Evolutionary conservation across 2,329 filamentous ascomycete genomes (phyloP).

Genomic region (Cladosporium colombiae): DNA sequence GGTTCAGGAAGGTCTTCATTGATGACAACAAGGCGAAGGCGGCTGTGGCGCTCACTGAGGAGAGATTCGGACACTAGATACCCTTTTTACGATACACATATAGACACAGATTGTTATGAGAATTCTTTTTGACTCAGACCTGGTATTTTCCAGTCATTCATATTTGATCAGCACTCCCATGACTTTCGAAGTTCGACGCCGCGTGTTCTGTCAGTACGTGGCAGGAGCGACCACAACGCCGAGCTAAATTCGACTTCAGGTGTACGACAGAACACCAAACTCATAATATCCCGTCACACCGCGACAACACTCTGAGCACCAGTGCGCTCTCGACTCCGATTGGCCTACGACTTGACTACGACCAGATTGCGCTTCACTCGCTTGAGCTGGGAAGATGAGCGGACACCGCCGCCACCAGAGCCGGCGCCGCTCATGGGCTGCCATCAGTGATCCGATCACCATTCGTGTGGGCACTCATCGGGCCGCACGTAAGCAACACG

Average conservation of each 20-base stretch:
- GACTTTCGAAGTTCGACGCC: neutral
- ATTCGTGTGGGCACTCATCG: slow-evolving; percentile 37
- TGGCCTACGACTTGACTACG: neutral
- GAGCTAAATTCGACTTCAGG: slow-evolving; percentile 15
- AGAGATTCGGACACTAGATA: slow-evolving; percentile 19
- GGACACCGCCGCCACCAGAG: neutral
- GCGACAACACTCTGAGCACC: neutral
- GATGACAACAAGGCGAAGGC: slow-evolving; percentile 25
- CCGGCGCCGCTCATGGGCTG: slow-evolving; percentile 3
- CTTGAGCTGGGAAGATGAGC: neutral
- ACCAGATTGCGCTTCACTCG: neutral
- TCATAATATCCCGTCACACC: too few species aligned
- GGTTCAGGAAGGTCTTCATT: slow-evolving; percentile 52
- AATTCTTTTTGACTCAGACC: neutral
- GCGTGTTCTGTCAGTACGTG: neutral
- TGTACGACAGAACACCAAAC: neutral
- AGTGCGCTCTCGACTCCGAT: neutral
- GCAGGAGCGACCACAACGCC: slow-evolving; percentile 2
- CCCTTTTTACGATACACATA: slow-evolving; percentile 12
- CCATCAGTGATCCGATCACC: slow-evolving; percentile 25
- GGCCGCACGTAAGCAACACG: slow-evolving; percentile 31
- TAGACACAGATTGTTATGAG: slow-evolving; percentile 4
- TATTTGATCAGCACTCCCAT: neutral
- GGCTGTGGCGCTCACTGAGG: slow-evolving; percentile 13
- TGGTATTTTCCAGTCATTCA: neutral